A percentile compares a stretch with the other conserved stretches of the same genome.
These are phyloP conservation scores for Epichloe uncinata DNA, from an alignment of 2,329 filamentous ascomycete genomes.

Conservation along the genomic window DNA sequence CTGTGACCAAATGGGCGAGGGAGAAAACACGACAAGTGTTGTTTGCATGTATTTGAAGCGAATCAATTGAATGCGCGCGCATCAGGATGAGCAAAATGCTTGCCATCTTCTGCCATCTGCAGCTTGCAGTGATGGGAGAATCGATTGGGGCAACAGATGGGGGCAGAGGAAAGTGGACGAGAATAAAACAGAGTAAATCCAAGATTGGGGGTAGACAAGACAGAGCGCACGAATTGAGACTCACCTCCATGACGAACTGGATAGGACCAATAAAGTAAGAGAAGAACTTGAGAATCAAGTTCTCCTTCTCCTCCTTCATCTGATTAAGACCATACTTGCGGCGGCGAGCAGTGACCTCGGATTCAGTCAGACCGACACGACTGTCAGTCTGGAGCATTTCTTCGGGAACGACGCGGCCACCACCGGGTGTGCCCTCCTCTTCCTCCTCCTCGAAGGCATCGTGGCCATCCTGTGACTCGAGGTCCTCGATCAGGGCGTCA, in stretches of 20 bases:
- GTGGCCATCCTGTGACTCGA: conserved; percentile 68
- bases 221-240: conserved; percentile 14
- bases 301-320: conserved; percentile 87
- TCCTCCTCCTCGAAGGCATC: conserved; percentile 50
- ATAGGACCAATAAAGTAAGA: conserved; percentile 80
- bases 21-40: not conserved
- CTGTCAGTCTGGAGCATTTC: conserved; percentile 68
- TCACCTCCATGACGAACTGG: conserved; percentile 86
- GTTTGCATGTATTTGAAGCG: not conserved
- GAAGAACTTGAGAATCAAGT: conserved; percentile 68
- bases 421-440: conserved; percentile 31
- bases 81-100: not conserved
- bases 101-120: not conserved
- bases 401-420: conserved; percentile 53
- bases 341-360: conserved; percentile 49
- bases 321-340: conserved; percentile 74
- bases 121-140: not conserved
- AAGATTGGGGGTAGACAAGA: not conserved
- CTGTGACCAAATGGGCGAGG: not conserved
- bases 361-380: conserved; percentile 55
- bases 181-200: not conserved
- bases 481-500: conserved; percentile 74
- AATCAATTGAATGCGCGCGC: not conserved
- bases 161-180: not conserved
- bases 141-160: too few species aligned